Evolutionary conservation across 164 flowering plant species (phyloP), one percentile per base, ranked within the genome.

Genomic region (Chloranthus sessilifolius): DNA sequence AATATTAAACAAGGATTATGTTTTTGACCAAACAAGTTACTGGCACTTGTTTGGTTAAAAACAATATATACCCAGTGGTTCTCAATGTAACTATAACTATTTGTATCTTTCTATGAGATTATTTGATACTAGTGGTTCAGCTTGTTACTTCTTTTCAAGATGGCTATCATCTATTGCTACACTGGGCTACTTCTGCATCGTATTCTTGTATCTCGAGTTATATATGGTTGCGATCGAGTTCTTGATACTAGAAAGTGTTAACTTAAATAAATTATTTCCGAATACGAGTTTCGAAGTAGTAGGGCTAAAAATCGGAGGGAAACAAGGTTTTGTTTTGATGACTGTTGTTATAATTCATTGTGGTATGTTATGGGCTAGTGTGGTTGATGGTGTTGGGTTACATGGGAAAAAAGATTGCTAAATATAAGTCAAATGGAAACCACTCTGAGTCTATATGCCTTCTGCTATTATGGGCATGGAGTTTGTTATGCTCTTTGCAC

Each of bases 381-480:
- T 33, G n/a, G n/a, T 43, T 40, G 15, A 6, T 17, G 47, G 47
- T 43, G 12, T 26, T 43, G 25, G 7, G 1, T 43, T 20, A 19
- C 22, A 43, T 21, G n/a, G 12, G 17, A 40, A 40, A 7, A 26
- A 43, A 23, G 12, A 26, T n/a, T 23, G 5, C 22, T 43, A 4
- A 20, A 43, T n/a, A n/a, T n/a, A n/a, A n/a, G n/a, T n/a, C n/a
- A n/a, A n/a, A n/a, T 17, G 8, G 14, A 23, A 17, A 43, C 27
- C 22, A 26, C 47, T 43, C 9, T 43, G n/a, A 43, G 47, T 3
- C 7, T 43, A 17, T 43, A 43, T 21, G 47, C 47, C 16, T 43
- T 43, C 21, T 43, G 29, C 27, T 43, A 43, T 23, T 43, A 26
- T 43, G 47, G 47, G 24, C 28, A 43, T 9, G 3, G 17, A 7